Percentiles rank a stretch among this genome's conserved stretches.
These are phyloP conservation scores for Avena eriantha DNA, from an alignment of 176 grass and related monocot genomes.

Conservation along the genomic window DNA sequence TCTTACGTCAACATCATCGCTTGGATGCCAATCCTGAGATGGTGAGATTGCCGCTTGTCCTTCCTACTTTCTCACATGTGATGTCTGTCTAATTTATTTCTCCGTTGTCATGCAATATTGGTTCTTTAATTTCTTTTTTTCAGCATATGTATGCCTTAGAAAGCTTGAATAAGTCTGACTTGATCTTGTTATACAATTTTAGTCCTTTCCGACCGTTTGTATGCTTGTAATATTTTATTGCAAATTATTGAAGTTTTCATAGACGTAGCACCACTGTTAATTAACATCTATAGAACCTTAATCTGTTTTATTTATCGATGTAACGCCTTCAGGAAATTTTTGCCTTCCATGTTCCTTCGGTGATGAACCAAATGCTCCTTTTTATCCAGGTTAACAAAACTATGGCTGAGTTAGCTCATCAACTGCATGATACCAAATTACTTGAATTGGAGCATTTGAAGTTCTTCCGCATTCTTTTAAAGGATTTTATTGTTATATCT, in stretches of 20 bases:
- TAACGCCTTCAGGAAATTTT: not conserved
- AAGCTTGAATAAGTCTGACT: not conserved
- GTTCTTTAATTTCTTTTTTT: not conserved
- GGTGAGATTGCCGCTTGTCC: not conserved
- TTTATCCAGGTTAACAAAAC: conserved; percentile 4
- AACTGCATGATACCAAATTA: not conserved
- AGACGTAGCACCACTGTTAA: not conserved
- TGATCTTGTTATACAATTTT: not conserved
- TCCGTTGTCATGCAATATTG: not conserved
- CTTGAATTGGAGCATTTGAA: not conserved
- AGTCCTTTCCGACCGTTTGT: not conserved
- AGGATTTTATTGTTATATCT: not conserved
- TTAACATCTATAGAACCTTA: not conserved
- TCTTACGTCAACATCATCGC: not conserved
- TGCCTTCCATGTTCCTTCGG: not conserved
- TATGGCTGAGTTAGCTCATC: not conserved
- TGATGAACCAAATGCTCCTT: not conserved
- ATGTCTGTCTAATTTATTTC: not conserved
- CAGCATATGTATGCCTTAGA: not conserved
- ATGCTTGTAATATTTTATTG: not conserved
- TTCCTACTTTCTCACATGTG: not conserved
- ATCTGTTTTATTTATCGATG: not conserved
- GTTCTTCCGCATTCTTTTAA: not conserved
- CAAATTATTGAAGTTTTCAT: not conserved
- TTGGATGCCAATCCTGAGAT: not conserved